Evolutionary conservation across 2,329 filamentous ascomycete genomes (phyloP).

Genomic region (Fusarium pilosicola): DNA sequence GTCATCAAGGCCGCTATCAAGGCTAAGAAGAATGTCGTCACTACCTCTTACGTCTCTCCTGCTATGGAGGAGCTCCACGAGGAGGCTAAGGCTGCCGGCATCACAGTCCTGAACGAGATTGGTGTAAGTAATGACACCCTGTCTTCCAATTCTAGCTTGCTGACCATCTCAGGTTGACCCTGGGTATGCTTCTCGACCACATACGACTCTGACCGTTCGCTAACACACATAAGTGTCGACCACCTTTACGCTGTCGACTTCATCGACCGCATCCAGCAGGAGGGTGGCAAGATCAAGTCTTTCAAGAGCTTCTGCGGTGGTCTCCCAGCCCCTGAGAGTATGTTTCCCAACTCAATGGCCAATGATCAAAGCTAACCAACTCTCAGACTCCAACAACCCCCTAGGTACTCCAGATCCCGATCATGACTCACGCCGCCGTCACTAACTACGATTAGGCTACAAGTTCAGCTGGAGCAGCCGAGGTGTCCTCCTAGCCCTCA

Average conservation of each 20-base stretch:
- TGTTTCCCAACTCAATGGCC: not conserved
- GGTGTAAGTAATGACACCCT: conserved; percentile 60
- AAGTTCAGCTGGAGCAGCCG: conserved; percentile 69
- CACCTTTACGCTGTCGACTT: conserved; percentile 82
- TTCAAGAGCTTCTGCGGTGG: conserved; percentile 91
- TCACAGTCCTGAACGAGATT: conserved; percentile 98
- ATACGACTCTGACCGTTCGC: not conserved
- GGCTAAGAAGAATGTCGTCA: conserved; percentile 95
- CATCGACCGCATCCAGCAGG: conserved; percentile 87
- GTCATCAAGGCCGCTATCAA: conserved; percentile 95
- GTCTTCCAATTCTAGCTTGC: not conserved
- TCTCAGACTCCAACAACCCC: conserved; percentile 78
- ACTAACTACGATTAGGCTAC: conserved; percentile 63
- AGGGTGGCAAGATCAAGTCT: conserved; percentile 83
- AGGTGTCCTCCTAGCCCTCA: conserved; percentile 86
- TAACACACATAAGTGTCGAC: conserved; percentile 28
- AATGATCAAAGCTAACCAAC: not conserved
- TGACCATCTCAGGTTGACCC: conserved; percentile 35
- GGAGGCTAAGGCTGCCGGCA: conserved; percentile 86
- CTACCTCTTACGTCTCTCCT: conserved; percentile 91
- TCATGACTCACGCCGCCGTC: not conserved
- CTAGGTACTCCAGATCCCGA: conserved; percentile 57
- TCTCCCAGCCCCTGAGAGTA: conserved; percentile 68
- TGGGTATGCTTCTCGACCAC: conserved; percentile 21
- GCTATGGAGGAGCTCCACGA: conserved; percentile 91